These are phyloP conservation scores for Caryopteris hybrid DNA, from an alignment of 305 asterid genomes.

Conservation along the genomic window DNA sequence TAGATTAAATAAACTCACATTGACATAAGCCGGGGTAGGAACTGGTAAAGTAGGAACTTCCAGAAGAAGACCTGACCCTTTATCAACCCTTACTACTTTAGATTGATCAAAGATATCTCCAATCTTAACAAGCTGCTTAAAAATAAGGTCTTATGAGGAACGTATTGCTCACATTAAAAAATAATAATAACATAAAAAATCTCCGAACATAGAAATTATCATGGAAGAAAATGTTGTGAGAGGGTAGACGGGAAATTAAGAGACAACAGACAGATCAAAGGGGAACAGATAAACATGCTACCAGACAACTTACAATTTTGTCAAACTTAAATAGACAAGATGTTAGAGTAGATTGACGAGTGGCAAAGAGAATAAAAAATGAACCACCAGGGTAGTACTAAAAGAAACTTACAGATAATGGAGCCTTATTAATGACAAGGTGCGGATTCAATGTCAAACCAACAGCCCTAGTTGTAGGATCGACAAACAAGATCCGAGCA, in stretches of 20 bases:
- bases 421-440: slow-evolving; percentile 72
- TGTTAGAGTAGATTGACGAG: background rate
- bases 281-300: slow-evolving; percentile 12
- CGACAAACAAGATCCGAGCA: slow-evolving; percentile 93
- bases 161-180: background rate
- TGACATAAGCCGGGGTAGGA: slow-evolving; percentile 87
- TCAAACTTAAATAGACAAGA: slow-evolving; percentile 3
- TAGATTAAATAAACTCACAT: slow-evolving; percentile 46
- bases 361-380: background rate
- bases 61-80: slow-evolving; percentile 73
- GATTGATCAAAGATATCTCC: slow-evolving; percentile 88
- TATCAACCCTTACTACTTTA: slow-evolving; percentile 82
- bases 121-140: slow-evolving; percentile 68
- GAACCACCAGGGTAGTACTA: background rate
- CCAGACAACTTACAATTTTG: background rate
- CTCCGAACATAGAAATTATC: background rate
- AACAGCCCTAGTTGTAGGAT: slow-evolving; percentile 90
- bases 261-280: background rate
- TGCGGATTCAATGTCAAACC: slow-evolving; percentile 87
- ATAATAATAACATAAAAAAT: background rate
- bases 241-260: background rate
- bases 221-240: background rate
- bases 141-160: slow-evolving; percentile 19
- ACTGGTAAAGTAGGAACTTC: slow-evolving; percentile 70
- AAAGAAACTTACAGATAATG: slow-evolving; percentile 68